Base-by-base conservation (phyloP, 257 asterid genomes). In the Nicotiana undulata region DNA sequence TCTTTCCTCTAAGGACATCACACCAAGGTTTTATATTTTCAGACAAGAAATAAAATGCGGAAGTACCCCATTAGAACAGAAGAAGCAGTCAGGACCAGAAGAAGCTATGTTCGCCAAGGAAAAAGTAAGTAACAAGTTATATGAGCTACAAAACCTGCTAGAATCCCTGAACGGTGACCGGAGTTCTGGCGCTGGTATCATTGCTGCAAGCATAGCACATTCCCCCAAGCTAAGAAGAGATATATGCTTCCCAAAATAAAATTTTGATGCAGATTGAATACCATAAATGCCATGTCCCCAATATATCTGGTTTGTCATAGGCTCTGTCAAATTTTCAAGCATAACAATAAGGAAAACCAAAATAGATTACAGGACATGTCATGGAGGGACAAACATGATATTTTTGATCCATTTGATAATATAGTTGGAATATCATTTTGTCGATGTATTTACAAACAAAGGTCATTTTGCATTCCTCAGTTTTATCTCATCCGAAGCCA, bases 241-340 rank as follows among this genome's bases (percentile, higher is more conserved):
- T n/a, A 78, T 80, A 17, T 84, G 82, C 68, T 83, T 86, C 61
- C 87, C 84, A 3, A 86, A 84, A 61, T 84, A 86, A 59, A 84
- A 84, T 9, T 77, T 49, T 40, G 87, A 86, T 56, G 89, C 87
- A 8, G 84, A 79, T 66, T 79, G 79, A 66, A 86, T 66, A 63
- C 85, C 89, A 22, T 79, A 86, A 59, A 86, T 75, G 56, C 89
- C 87, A 79, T 86, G 87, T 66, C 87, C 89, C 87, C 84, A 86
- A 72, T 84, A 86, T 58, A 84, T 84, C 85, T 79, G 81, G 40
- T 49, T 58, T 70, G 72, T 55, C 76, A 22, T 5, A 44, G 16
- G 9, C 31, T 44, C 44, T 67, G 64, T 80, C 10, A 61, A 52
- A 77, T 37, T 58, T 40, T 68, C 56, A 68, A 5, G 3, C 76